Conservation (phyloP, 345 rosid species). For the Corchorus olitorius region DNA sequence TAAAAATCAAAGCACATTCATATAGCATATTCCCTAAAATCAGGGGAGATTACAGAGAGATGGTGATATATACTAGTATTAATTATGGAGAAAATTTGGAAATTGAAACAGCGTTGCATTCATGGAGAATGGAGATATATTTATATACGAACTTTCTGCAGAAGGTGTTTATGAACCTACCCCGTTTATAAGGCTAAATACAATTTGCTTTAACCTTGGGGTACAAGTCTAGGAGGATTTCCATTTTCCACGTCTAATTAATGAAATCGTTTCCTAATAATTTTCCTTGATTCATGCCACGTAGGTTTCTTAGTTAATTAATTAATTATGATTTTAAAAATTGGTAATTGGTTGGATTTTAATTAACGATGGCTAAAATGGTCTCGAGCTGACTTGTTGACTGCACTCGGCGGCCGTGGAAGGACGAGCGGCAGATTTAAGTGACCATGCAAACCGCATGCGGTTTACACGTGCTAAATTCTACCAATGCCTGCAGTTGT, state of each 20-base stretch:
- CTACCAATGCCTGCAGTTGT: not conserved
- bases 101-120: not conserved
- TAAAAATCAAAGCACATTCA: not conserved
- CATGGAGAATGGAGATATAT: not conserved
- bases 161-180: too few species aligned
- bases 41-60: not conserved
- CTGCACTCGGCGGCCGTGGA: not conserved
- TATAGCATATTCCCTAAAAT: not conserved
- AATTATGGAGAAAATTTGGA: not conserved
- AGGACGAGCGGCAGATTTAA: conserved; percentile 15
- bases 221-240: not conserved
- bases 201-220: not conserved
- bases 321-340: not conserved
- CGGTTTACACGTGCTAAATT: not conserved
- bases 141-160: not conserved
- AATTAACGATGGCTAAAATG: too few species aligned
- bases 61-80: too few species aligned
- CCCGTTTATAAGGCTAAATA: not conserved
- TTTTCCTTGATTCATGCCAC: not conserved
- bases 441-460: not conserved
- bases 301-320: not conserved
- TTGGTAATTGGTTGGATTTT: not conserved
- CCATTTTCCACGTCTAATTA: too few species aligned
- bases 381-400: conserved; percentile 5
- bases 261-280: not conserved